phyloP scores from a whole-genome alignment of 1,139 yeast genomes.

The Pneumocystis carinii region DNA sequence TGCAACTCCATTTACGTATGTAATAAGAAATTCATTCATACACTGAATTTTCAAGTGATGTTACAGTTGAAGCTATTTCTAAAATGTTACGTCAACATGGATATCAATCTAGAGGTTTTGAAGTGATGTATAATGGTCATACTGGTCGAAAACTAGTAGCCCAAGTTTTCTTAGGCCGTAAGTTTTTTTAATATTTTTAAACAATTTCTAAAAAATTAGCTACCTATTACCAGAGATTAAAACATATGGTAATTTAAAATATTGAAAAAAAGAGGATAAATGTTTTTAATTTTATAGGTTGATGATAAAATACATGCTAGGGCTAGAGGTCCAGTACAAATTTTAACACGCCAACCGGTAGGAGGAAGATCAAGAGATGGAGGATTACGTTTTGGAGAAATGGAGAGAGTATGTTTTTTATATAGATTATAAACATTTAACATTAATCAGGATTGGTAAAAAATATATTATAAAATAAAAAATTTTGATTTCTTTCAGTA shows the following conservation, averaged over 20 bases:
- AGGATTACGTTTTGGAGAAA: constrained; percentile 98
- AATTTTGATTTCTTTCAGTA: constrained; percentile 24
- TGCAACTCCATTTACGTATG: constrained; percentile 92
- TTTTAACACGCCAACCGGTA: constrained; percentile 94
- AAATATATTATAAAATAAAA: background rate
- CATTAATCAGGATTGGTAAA: background rate
- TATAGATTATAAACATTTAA: background rate
- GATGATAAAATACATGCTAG: constrained; percentile 98
- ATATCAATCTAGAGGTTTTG: constrained; percentile 95
- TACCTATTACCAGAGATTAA: constrained; percentile 90
- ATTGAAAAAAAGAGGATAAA: background rate
- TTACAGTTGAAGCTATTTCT: constrained; percentile 93
- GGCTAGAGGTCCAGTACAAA: constrained; percentile 98
- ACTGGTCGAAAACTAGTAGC: constrained; percentile 97
- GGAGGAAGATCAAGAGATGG: constrained; percentile 99
- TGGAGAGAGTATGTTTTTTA: constrained; percentile 83
- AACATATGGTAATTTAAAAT: constrained; percentile 51
- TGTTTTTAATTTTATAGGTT: constrained; percentile 27
- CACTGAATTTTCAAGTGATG: constrained; percentile 20
- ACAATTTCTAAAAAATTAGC: constrained; percentile 22
- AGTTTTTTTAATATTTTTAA: background rate
- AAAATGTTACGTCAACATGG: constrained; percentile 86
- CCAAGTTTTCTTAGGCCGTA: constrained; percentile 86
- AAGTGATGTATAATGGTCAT: constrained; percentile 96
- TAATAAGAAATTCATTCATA: background rate